phyloP scores from a whole-genome alignment of 202 grass and related monocot genomes.

The Tripidium arundinaceum region DNA sequence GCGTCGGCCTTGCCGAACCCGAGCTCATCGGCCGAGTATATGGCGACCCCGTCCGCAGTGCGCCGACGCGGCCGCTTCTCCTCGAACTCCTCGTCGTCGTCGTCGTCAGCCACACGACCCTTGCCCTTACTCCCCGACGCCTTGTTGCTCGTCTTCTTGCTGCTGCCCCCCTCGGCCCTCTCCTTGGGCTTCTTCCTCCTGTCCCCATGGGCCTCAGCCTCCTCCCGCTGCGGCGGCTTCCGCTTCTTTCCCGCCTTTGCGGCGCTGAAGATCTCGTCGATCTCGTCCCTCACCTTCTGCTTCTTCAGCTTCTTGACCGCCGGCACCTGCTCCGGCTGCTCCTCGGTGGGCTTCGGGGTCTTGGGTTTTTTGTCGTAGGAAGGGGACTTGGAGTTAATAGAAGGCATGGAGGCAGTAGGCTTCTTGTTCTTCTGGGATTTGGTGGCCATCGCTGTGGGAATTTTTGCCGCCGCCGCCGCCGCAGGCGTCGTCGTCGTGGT shows the following conservation, averaged over 20 bases:
- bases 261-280: constrained; percentile 64
- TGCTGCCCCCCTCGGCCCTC: background rate
- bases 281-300: constrained; percentile 57
- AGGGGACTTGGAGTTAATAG: background rate
- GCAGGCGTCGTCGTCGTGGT: too few species aligned
- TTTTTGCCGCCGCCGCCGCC: too few species aligned
- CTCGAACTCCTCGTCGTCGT: constrained; percentile 30
- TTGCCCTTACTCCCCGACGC: constrained; percentile 22
- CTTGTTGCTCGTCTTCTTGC: constrained; percentile 33
- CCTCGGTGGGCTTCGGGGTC: background rate
- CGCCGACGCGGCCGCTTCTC: constrained; percentile 51
- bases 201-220: background rate
- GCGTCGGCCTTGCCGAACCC: constrained; percentile 64
- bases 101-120: constrained; percentile 4
- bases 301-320: constrained; percentile 32
- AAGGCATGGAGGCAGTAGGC: background rate
- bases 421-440: too few species aligned
- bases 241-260: constrained; percentile 50
- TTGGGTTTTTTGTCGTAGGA: constrained; percentile 27
- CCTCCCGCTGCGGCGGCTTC: constrained; percentile 28
- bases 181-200: constrained; percentile 38
- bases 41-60: constrained; percentile 57
- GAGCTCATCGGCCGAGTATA: constrained; percentile 78
- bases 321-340: background rate
- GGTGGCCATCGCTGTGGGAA: too few species aligned